Base-by-base conservation (phyloP, 202 grass and related monocot genomes). In the Bolboschoenoplectus hybrid region DNA sequence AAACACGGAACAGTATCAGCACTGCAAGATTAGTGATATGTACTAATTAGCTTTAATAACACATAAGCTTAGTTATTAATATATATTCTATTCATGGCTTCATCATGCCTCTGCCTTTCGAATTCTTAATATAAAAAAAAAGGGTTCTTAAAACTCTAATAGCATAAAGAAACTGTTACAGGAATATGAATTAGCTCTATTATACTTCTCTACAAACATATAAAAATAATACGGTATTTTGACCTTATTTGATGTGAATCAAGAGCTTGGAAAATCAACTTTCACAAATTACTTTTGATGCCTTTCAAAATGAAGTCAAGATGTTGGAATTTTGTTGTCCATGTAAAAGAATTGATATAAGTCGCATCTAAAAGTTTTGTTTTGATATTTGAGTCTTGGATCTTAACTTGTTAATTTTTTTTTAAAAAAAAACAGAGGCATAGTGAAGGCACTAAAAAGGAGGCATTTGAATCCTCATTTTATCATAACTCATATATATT, bases 181-280 rank as follows among this genome's bases (percentile, higher is more conserved):
- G 43, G 3, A 10, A 14, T 43, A 2, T 43, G 11, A 68, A 44
- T 2, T 44, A 44, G 5, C 2, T 64, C 3, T 7, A 13, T 44
- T 26, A 44, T 70, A n/a, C 38, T 44, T 41, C 67, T 70, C 67
- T 70, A 70, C 14, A 70, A 43, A 70, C 39, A 44, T 43, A 44
- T 17, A 70, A 70, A 44, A 12, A 17, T 11, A 69, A 16, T 43
- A 16, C 0, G 6, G 5, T 41, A 43, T 41, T 43, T 69, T 43
- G 67, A 70, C 67, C 44, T n/a, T 70, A 39, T 70, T 70, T 70
- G 39, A 70, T 70, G 39, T 13, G 38, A 44, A 70, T 70, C 40
- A 43, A 70, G 67, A 44, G 5, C 14, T 44, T 44, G 39, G 67
- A 44, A 70, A 70, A 70, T 44, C 13, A 70, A 44, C 5, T 44